Base-by-base conservation (phyloP, 805 yeast species). In the Lachancea meyersii region DNA sequence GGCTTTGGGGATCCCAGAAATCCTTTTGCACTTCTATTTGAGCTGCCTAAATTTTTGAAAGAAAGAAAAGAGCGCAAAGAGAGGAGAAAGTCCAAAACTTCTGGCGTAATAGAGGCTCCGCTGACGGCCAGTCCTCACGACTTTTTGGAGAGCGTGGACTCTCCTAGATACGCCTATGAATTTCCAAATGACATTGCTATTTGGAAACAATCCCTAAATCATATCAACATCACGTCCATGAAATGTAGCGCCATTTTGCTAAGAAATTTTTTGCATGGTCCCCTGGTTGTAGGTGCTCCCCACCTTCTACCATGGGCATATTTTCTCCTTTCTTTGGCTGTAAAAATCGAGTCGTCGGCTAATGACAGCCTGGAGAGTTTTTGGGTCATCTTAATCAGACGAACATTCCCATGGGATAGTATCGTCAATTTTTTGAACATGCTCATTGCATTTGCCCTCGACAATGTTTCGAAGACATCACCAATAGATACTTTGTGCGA, bases 251-350 rank as follows among this genome's bases (percentile, higher is more conserved):
- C 81, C 68, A 70, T 80, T 47, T 84, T 84, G 57, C 58, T 84
- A 35, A 72, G 72, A 48, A 80, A 79, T 45, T 85, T 82, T 55
- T 60, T 82, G 28, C 68, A 71, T 45, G 91, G 93, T 0, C 93
- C 95, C 2, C 46, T 69, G 32, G 70, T 76, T 33, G 77, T 80
- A 45, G 78, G 86, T 1, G 71, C 83, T 3, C 80, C 89, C 10
- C 94, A 86, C 67, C 70, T 80, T 2, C 70, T 85, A 35, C 82
- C 87, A 1, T 84, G 91, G 87, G 62, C 83, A 6, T 83, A 86
- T 54, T 86, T 83, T 53, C 62, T 86, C 18, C 66, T 79, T 10
- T 71, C 91, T 0, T 65, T 82, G 22, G 82, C 84, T 2, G 72
- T 77, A 46, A 78, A 82, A 5, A 58, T 72, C 5, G 64, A 68